Evolutionary conservation across 345 rosid species (phyloP), one percentile per base, ranked within the genome.

Genomic region (Syzygium aqueum): DNA sequence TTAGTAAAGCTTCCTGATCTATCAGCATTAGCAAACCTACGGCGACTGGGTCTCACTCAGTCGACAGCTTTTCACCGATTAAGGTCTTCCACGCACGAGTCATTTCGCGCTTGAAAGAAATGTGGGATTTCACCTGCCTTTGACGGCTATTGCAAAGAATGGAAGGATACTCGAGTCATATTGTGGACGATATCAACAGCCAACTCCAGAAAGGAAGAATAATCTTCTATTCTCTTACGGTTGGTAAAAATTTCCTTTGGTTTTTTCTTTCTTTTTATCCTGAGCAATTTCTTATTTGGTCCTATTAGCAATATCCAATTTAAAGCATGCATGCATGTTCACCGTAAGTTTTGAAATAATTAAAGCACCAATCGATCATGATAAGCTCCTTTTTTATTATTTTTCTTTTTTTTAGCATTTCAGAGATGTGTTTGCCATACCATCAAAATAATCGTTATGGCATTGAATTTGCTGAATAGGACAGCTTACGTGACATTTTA

Each of bases 11-110:
- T 27, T 30, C 2, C 17, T 27, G 33, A n/a, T 27, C 8, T 27
- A 13, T 27, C 8, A 59, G 67, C 12, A 59, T 12, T 59, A 27
- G 13, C 27, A 30, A 27, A 12, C 17, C 17, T 59, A 14, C 17
- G 3, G 30, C 0, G 0, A 1, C 5, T 59, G 40, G 0, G 3
- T 0, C 2, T 12, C 0, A 0, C 0, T 27, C 1, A 3, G 33
- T 59, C 30, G 30, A 27, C 7, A 2, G 33, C 16, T 27, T 27
- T 27, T 59, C 30, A 30, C 15, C 30, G 16, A 27, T 25, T 15
- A 4, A 27, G 28, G n/a, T 27, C 14, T 25, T 23, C 73, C 28
- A 57, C 13, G 23, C 63, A 10, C 5, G 13, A 23, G 63, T 57
- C 12, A 5, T 11, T 59, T 5, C 30, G 22, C 59, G 22, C 22